Base-by-base conservation (phyloP, 176 grass and related monocot species). In the Ensete glaucum region DNA sequence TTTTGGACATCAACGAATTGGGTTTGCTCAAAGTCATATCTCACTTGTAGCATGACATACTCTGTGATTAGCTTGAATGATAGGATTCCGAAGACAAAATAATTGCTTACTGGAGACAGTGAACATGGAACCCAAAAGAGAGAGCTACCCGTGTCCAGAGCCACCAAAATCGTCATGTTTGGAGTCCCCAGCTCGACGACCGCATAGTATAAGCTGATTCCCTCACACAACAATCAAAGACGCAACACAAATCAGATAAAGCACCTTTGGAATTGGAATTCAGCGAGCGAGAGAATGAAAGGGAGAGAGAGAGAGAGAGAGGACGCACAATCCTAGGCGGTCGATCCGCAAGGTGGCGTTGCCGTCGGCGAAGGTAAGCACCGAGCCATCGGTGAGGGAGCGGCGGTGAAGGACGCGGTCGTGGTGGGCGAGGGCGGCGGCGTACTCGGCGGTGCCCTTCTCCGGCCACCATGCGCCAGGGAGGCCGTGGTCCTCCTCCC, bases 71-170 rank as follows among this genome's bases (percentile, higher is more conserved):
- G 4, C 4, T 43, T 43, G 34, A 43, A 43, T 43, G 34, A 43
- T 4, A 43, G 34, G 34, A 43, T 43, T 43, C 4, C 34, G 34
- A 43, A 43, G 34, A 43, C 34, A 43, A 43, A 43, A 43, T 3
- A 43, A 43, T 43, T 43, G 34, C 34, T 43, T 43, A 43, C 34
- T 43, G 34, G 34, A 6, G 34, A 5, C 4, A 43, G 34, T 43
- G 34, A 43, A 57, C 94, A 98, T 52, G 94, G 94, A 50, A 98
- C 82, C 94, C 94, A 98, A 67, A 98, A 89, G 73, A 98, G 81
- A 85, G 89, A 53, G 75, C 94, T 98, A 62, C 94, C 94, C 2
- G 94, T 98, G 78, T 98, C 94, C 12, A 98, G 67, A 50, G 94
- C 94, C 77, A 91, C 90, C 49, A 98, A 51, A 82, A 98, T 93